A percentile compares a stretch with the other conserved stretches of the same genome.
phyloP scores from a whole-genome alignment of 306 rosid species.

The Cicer judaicum region DNA sequence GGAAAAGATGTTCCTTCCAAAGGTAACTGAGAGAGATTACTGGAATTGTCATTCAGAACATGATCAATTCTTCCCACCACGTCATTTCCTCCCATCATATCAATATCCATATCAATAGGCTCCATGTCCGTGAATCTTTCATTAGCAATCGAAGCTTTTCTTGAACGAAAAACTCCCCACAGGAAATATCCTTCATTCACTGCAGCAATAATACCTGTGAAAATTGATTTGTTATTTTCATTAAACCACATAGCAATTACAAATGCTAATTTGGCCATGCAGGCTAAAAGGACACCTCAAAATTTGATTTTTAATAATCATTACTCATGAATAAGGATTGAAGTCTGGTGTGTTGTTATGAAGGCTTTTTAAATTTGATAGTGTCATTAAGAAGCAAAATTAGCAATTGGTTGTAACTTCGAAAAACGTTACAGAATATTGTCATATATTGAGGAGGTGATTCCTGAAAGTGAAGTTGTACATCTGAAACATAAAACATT shows the following conservation, averaged over 20 bases:
- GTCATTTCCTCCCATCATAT: slow-evolving; percentile 57
- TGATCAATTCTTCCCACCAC: slow-evolving; percentile 47
- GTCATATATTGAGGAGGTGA: too few species aligned
- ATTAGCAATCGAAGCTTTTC: slow-evolving; percentile 12
- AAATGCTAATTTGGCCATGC: slow-evolving; percentile 19
- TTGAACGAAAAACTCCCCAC: slow-evolving; percentile 66
- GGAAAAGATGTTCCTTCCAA: not conserved
- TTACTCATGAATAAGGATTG: not conserved
- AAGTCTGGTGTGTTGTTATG: not conserved
- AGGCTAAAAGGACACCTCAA: slow-evolving; percentile 1
- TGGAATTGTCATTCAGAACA: slow-evolving; percentile 31
- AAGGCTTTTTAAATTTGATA: not conserved
- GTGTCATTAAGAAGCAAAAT: too few species aligned
- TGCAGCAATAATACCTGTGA: slow-evolving; percentile 48
- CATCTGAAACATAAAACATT: too few species aligned
- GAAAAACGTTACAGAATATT: too few species aligned
- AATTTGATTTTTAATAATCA: slow-evolving; percentile 20
- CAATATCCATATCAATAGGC: slow-evolving; percentile 59
- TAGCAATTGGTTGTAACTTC: too few species aligned
- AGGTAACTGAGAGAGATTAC: not conserved
- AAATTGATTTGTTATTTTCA: slow-evolving; percentile 30
- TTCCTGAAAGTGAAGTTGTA: too few species aligned
- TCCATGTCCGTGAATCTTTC: slow-evolving; percentile 26
- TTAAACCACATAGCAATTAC: slow-evolving; percentile 22
- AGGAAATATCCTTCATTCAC: slow-evolving; percentile 48